Evolutionary conservation across 352 stramenopile species (phyloP), one percentile per base, ranked within the genome.

Genomic region (Globisporangium spinosum): DNA sequence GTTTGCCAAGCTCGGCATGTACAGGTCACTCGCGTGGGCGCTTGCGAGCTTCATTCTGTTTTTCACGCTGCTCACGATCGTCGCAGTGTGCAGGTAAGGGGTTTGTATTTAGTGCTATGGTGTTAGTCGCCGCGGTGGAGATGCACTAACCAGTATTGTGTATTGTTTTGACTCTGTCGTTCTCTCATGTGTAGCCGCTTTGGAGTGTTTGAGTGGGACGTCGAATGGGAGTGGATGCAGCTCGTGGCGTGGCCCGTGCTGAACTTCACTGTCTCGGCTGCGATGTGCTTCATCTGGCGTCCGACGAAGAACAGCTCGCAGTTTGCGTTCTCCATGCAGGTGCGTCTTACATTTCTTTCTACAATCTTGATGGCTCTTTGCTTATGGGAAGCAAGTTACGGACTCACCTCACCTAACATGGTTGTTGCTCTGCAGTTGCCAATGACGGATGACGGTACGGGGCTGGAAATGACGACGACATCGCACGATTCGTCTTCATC

Each of bases 211-310:
- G 90, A 94, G 69, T 97, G 89, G 90, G 85, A 93, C 56, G 91
- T 95, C 49, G 87, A 97, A 70, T 97, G 85, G 82, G 85, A 96
- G 66, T 97, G 91, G 91, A 93, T 94, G 78, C 84, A 96, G 65
- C 78, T 96, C n/a, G 90, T 97, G 38, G 88, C 87, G 25, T 97
- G 90, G 89, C 89, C 91, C 15, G 85, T 97, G 53, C 79, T 97
- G 49, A 97, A 97, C 73, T 97, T 97, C 62, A 94, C 78, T 2
- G 89, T 97, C 17, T 93, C 90, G 62, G 76, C 85, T 13, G 87
- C 91, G 1, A 96, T 97, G 83, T 92, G 89, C 64, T 77, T 94
- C 64, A 97, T 97, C 64, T 97, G 91, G 91, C 83, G 89, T 13
- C 91, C 91, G 2, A 95, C 87, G 0, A 76, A 90, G 64, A 93